phyloP scores from a whole-genome alignment of 176 grass and related monocot genomes.

The bread wheat (Triticum aestivum) region IWGSC_CS_RefSeq_v2.1 NC_057810.1:9743119-9743618 shows the following conservation, averaged over 20 bases:
- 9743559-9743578: neutral
- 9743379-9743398: slow-evolving; percentile 97
- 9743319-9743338: slow-evolving; percentile 22
- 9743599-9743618: neutral
- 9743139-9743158: slow-evolving; percentile 87
- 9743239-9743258: neutral
- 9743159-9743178: slow-evolving; percentile 46
- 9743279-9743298: slow-evolving; percentile 41
- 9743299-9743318: slow-evolving; percentile 28
- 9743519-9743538: neutral
- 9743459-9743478: slow-evolving; percentile 84
- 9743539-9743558: neutral
- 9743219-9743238: neutral
- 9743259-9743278: neutral
- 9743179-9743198: slow-evolving; percentile 55
- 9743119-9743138: slow-evolving; percentile 95
- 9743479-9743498: slow-evolving; percentile 9
- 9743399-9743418: slow-evolving; percentile 99
- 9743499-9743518: slow-evolving; percentile 24
- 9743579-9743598: neutral
- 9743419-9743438: slow-evolving; percentile 86
- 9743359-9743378: slow-evolving; percentile 86
- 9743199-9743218: neutral
- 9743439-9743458: slow-evolving; percentile 70
- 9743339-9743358: slow-evolving; percentile 87